Evolutionary conservation across 148 eudicot genomes (phyloP).

Genomic region (Vaccinium corymbosum): DNA sequence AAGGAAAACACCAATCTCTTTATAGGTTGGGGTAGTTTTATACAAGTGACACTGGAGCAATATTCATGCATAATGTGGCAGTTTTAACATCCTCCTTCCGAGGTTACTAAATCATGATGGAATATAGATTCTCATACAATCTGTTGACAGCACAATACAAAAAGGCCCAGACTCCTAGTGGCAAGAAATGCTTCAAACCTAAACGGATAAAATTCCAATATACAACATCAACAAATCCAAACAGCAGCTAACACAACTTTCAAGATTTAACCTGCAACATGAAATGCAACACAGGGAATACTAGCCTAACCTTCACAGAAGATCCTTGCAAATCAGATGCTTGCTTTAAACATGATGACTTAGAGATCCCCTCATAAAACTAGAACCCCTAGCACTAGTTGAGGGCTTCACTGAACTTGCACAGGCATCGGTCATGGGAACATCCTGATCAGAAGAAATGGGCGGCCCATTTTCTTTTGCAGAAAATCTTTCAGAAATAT

Average conservation of each 20-base stretch:
- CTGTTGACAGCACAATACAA: not conserved
- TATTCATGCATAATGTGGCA: not conserved
- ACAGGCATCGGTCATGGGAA: slow-evolving; percentile 79
- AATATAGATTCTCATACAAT: not conserved
- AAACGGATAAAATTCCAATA: not conserved
- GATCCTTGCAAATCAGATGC: slow-evolving; percentile 76
- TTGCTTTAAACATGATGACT: slow-evolving; percentile 77
- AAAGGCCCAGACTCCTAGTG: not conserved
- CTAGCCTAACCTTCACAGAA: slow-evolving; percentile 62
- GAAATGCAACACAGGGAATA: not conserved
- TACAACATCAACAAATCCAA: not conserved
- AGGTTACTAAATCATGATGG: not conserved
- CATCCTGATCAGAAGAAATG: slow-evolving; percentile 68
- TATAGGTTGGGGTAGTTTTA: not conserved
- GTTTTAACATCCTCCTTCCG: not conserved
- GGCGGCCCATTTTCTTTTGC: slow-evolving; percentile 76
- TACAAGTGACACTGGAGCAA: not conserved
- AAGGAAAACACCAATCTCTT: not conserved
- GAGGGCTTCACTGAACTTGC: slow-evolving; percentile 58
- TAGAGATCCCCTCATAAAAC: slow-evolving; percentile 82
- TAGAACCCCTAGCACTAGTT: slow-evolving; percentile 64
- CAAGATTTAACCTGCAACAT: not conserved
- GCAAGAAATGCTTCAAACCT: not conserved
- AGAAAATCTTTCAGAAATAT: slow-evolving; percentile 71
- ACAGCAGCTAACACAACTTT: slow-evolving; percentile 6